A percentile compares a stretch with the other conserved stretches of the same genome.
Conservation (phyloP, 352 stramenopile genomes). For the Phytophthora megakarya region DNA sequence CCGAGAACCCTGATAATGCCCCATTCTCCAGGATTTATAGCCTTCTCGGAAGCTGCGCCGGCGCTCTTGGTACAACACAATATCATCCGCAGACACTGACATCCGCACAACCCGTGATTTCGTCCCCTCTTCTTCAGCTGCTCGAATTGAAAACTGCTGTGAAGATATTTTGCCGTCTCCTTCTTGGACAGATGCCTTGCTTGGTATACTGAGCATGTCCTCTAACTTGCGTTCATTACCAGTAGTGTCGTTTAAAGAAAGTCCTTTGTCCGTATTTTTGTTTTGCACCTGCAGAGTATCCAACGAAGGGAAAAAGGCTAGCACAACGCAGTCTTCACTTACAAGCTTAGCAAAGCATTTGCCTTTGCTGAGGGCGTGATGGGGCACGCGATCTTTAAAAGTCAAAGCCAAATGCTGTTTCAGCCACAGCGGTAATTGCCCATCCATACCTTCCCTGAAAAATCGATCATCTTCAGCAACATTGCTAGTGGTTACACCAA, state of each 20-base stretch:
- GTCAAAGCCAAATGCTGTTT: slow-evolving; percentile 51
- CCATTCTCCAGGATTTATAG: slow-evolving; percentile 89
- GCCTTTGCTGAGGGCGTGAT: slow-evolving; percentile 61
- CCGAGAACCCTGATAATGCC: slow-evolving; percentile 69
- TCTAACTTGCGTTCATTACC: slow-evolving; percentile 18
- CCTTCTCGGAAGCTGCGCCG: slow-evolving; percentile 80
- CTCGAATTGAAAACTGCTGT: slow-evolving; percentile 40
- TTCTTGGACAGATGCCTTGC: slow-evolving; percentile 17
- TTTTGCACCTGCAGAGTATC: slow-evolving; percentile 53
- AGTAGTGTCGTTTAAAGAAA: slow-evolving; percentile 7
- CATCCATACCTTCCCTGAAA: slow-evolving; percentile 49
- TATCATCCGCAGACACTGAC: slow-evolving; percentile 82
- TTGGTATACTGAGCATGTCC: slow-evolving; percentile 6
- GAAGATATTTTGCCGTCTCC: slow-evolving; percentile 6
- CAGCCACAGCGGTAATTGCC: slow-evolving; percentile 78
- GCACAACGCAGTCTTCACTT: slow-evolving; percentile 66
- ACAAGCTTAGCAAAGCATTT: slow-evolving; percentile 89
- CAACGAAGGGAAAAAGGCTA: slow-evolving; percentile 80
- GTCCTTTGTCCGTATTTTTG: slow-evolving; percentile 33
- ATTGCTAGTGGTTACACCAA: slow-evolving; percentile 14
- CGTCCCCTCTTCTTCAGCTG: slow-evolving; percentile 30
- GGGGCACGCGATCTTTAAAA: slow-evolving; percentile 44
- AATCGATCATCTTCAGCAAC: slow-evolving; percentile 46
- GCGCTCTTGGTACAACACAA: slow-evolving; percentile 83
- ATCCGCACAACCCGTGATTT: slow-evolving; percentile 48